Conservation (phyloP, 495 filamentous ascomycete species). For the Hyaloscypha variabilis region DNA sequence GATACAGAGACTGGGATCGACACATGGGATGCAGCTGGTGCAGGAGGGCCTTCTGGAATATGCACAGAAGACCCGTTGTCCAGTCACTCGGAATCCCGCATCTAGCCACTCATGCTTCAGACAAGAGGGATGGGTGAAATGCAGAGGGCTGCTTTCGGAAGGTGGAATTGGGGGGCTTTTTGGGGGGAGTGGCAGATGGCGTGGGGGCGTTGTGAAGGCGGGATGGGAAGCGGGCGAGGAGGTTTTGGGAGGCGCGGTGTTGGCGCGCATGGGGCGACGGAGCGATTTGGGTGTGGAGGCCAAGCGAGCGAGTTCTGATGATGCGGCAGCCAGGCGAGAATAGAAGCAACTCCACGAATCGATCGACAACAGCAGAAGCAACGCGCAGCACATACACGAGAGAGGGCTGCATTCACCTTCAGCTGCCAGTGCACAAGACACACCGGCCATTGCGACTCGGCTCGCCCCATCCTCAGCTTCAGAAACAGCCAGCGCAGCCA, state of each 20-base stretch:
- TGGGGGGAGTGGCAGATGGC: neutral
- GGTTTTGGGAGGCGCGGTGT: neutral
- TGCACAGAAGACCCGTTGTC: constrained; percentile 21
- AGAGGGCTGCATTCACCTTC: neutral
- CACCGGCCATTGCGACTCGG: neutral
- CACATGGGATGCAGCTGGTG: neutral
- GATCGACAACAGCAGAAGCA: neutral
- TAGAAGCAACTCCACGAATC: neutral
- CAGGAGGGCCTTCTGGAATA: constrained; percentile 21
- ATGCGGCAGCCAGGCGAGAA: neutral
- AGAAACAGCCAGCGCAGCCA: neutral
- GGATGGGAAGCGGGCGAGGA: neutral
- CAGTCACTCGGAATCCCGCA: constrained; percentile 7
- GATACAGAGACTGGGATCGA: neutral
- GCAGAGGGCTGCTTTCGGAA: constrained; percentile 8
- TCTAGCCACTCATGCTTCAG: neutral
- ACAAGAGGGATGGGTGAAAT: neutral
- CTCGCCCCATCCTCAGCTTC: neutral
- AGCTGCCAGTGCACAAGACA: neutral
- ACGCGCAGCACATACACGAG: neutral
- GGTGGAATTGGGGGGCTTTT: neutral
- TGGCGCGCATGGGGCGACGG: neutral
- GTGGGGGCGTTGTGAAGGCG: neutral
- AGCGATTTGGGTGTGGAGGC: neutral
- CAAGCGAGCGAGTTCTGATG: neutral